A percentile compares a stretch with the other conserved stretches of the same genome.
Conservation (phyloP, 139 green algal genomes). For the Chloropicon primus region DNA sequence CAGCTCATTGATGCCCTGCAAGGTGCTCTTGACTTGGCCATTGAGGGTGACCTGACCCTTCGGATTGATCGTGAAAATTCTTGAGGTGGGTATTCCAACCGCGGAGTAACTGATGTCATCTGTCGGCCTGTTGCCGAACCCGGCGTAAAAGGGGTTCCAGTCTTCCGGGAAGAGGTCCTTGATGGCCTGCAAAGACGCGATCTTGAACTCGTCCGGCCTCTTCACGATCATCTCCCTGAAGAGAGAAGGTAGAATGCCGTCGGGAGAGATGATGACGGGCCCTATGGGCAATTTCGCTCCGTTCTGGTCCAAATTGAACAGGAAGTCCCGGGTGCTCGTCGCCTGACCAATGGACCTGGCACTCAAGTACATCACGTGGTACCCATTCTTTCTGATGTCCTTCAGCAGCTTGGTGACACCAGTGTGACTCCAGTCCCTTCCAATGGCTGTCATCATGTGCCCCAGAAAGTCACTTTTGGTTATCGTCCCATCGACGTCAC, state of each 20-base stretch:
- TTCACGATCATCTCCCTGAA: constrained; percentile 71
- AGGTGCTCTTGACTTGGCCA: background rate
- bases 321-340: constrained; percentile 76
- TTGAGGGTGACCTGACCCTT: constrained; percentile 13
- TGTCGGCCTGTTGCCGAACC: constrained; percentile 88
- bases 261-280: constrained; percentile 86
- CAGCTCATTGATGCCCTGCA: constrained; percentile 41
- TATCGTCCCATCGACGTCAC: constrained; percentile 89
- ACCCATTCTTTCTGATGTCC: constrained; percentile 59
- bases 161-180: constrained; percentile 67
- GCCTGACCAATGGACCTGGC: constrained; percentile 67
- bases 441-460: constrained; percentile 74
- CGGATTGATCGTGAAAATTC: constrained; percentile 92
- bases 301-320: constrained; percentile 67
- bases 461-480: constrained; percentile 73
- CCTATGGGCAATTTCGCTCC: constrained; percentile 39
- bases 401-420: constrained; percentile 68
- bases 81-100: constrained; percentile 54
- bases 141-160: constrained; percentile 82
- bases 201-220: constrained; percentile 93
- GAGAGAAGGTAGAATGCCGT: constrained; percentile 78
- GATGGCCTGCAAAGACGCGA: constrained; percentile 63
- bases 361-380: constrained; percentile 70
- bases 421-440: constrained; percentile 74
- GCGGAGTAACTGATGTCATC: constrained; percentile 77